Base-by-base conservation (phyloP, 768 basidiomycete genomes). In the Erythrobasidium yunnanense region DNA sequence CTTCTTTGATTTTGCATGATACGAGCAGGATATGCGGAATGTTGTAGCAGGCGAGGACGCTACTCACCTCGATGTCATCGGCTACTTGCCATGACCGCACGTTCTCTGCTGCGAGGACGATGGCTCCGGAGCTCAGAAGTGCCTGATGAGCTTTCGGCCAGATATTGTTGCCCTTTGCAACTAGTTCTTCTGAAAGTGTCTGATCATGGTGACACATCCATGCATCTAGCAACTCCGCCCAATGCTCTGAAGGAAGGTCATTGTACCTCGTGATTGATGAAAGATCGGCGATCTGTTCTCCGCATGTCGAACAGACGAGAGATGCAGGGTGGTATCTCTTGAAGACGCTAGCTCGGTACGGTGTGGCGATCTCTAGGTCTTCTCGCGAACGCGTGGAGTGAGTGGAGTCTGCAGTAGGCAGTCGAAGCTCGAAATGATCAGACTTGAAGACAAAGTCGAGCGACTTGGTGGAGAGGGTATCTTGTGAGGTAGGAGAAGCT, bases 161-260 rank as follows among this genome's bases (percentile, higher is more conserved):
- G 75, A 96, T 70, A 87, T 18, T 87, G 87, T 66, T 81, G 77
- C 71, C 78, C 79, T 76, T 81, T 68, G 82, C 79, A 55, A 82
- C 77, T 2, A 89, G 81, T 15, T 84, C 82, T 33, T 85, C 84
- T 68, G 86, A 83, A 53, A 96, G 78, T 46, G 82, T 84, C 78
- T 93, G 90, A 72, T 95, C 90, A 7, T 84, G 76, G 76, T 96
- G 93, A 72, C 93, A 97, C 87, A 97, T 90, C 93, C 93, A 97
- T 5, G 91, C 87, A 69, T 96, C 93, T 20, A 97, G 83, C 17
- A 97, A 84, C 75, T 97, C 93, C 69, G 90, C 86, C 93, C 93
- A 97, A 72, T 97, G 87, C 74, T 96, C 92, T 2, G 88, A 91
- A 2, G 93, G 93, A 13, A 97, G 79, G 73, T 95, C 91, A 38